These are phyloP conservation scores for Diaporthe vaccinii DNA, from an alignment of 2,329 filamentous ascomycete genomes.

Conservation along the genomic window DNA sequence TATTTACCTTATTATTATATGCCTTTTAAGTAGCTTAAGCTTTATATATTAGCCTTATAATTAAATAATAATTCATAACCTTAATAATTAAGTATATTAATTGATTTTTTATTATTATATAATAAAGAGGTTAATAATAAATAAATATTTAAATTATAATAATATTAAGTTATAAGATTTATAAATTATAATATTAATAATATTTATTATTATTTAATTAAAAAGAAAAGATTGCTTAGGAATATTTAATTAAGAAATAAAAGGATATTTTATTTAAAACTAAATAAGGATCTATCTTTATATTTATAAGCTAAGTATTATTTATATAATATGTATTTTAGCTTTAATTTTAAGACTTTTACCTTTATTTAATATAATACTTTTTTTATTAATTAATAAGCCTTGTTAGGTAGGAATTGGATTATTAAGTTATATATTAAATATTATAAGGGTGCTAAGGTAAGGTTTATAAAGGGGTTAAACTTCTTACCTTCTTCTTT, in stretches of 20 bases:
- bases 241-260: no score
- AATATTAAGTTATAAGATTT: not conserved
- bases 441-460: not conserved
- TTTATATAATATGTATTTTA: no score
- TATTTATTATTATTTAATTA: not conserved
- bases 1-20: not conserved
- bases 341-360: no score
- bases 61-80: not conserved
- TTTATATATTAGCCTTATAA: no score
- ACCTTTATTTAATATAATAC: no score
- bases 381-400: no score
- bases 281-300: no score
- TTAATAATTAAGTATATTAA: not conserved
- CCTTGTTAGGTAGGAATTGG: no score
- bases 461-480: not conserved
- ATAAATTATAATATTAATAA: not conserved
- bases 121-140: not conserved
- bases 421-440: not conserved
- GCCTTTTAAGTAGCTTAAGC: no score
- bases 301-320: no score
- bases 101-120: not conserved
- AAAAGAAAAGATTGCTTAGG: no score
- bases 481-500: not conserved
- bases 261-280: no score
- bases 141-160: not conserved